Evolutionary conservation across 2,329 filamentous ascomycete species (phyloP), one percentile per base, ranked within the genome.

Genomic region (Diaporthe velutina): DNA sequence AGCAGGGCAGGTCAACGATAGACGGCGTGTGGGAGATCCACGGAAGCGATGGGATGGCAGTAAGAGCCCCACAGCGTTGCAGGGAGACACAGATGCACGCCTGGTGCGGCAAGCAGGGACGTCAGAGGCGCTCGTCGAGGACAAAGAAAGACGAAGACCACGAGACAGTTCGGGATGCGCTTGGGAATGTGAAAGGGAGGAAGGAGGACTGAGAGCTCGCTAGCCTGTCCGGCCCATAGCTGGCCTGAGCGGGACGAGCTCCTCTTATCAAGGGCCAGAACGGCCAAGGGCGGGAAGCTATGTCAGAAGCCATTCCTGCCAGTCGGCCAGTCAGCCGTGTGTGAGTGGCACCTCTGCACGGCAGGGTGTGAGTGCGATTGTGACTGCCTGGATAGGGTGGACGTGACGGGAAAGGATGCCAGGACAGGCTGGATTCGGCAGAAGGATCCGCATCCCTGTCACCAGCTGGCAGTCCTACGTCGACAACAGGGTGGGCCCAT

Each of bases 351-450:
- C 70, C 35, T 72, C 28, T n/a, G 57, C 10, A 28, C 42, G 33
- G 70, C 42, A 50, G 71, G 52, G 42, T 72, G 64, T 66, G 42
- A 60, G 55, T 67, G 58, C 38, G 64, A 50, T 30, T 68, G 64
- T 67, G 60, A 74, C 67, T 75, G 74, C 74, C 74, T 75, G 71
- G 64, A 19, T 54, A 68, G 64, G 64, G 48, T 54, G 60, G 58
- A 52, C 30, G 12, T 19, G 35, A 28, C 25, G 22, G 71, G 55
- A 42, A 35, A 52, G 45, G 40, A 42, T n/a, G 25, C 67, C n/a
- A 45, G 60, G 38, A 66, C 54, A 55, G 42, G 64, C 72, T 70
- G 54, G 64, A 61, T 61, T 30, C 48, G 45, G 66, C 45, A 58
- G 57, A 19, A 64, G 54, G 45, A 45, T 30, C 4, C 28, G 22